Evolutionary conservation across 257 asterid genomes (phyloP), one percentile per base, ranked within the genome.

Genomic region (Schizonepeta tenuifolia): DNA sequence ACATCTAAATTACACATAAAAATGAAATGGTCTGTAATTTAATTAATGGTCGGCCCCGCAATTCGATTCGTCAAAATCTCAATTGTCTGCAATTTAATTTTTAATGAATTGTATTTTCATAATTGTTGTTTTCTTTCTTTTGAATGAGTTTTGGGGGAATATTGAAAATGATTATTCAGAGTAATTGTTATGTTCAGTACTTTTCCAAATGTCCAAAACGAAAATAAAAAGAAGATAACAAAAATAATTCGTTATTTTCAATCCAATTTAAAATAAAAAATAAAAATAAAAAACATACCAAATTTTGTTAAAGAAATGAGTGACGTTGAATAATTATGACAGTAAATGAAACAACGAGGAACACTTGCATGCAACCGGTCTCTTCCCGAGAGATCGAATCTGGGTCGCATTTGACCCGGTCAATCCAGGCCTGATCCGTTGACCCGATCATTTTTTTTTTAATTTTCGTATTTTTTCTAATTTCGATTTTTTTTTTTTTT

Each of bases 81-180:
- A 65, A 9, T 41, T 6, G 2, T 18, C 51, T 24, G 5, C 6
- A 28, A 20, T 43, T 21, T 11, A 11, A 28, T 28, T 61, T 31
- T 50, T 14, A 2, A 10, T 61, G 10, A 14, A 11, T 49, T 53
- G 56, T 22, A 64, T 53, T 58, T 71, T 17, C 33, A 41, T 68
- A 33, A 18, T 33, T 51, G 28, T 11, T 20, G 26, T 33, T 61
- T 73, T 22, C 43, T 55, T 74, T 55, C 43, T 13, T 26, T 21
- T 65, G 73, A 31, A 43, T 13, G 78, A 43, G 53, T 17, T 74
- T 43, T 44, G 21, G 33, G 28, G 73, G 62, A 26, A 49, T 54
- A 17, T 5, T 46, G 74, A 66, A 43, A 75, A 75, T 31, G 74
- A 57, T 67, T 66, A 1, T 75, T 75, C 69, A 75, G 10, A 50